Percentiles rank a stretch among this genome's conserved stretches.
Evolutionary conservation across 1,139 yeast genomes (phyloP).

Genomic region (Kodamaea sp.): DNA sequence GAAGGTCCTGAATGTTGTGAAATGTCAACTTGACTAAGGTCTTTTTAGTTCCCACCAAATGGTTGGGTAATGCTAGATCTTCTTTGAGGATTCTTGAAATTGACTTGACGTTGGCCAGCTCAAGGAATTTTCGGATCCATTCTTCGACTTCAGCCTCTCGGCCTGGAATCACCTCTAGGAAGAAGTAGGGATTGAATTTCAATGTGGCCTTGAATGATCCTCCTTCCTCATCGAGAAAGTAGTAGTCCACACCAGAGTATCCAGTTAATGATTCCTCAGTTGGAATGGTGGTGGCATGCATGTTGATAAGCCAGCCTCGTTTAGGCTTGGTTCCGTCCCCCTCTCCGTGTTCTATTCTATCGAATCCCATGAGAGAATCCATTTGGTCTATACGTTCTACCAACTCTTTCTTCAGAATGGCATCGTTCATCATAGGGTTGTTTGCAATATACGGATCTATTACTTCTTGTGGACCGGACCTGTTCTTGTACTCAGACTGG

Average conservation of each 20-base stretch:
- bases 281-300: conserved; percentile 72
- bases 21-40: conserved; percentile 68
- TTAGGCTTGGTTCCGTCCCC: conserved; percentile 50
- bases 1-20: conserved; percentile 72
- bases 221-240: conserved; percentile 96
- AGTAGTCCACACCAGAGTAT: conserved; percentile 87
- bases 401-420: conserved; percentile 43
- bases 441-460: conserved; percentile 29
- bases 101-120: conserved; percentile 54
- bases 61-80: conserved; percentile 81
- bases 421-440: conserved; percentile 45
- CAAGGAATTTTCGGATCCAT: conserved; percentile 67
- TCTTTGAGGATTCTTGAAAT: conserved; percentile 64
- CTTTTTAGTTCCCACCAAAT: conserved; percentile 74
- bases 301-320: conserved; percentile 87
- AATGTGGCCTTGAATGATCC: conserved; percentile 89
- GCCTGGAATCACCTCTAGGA: conserved; percentile 65
- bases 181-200: conserved; percentile 85
- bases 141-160: conserved; percentile 87
- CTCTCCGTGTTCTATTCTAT: conserved; percentile 67
- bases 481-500: conserved; percentile 17
- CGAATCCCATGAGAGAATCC: conserved; percentile 84
- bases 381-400: conserved; percentile 58
- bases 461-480: conserved; percentile 11
- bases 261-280: conserved; percentile 52